Evolutionary conservation across 1,284 basidiomycete genomes (phyloP).

Genomic region (Uromyces viciae-fabae): DNA sequence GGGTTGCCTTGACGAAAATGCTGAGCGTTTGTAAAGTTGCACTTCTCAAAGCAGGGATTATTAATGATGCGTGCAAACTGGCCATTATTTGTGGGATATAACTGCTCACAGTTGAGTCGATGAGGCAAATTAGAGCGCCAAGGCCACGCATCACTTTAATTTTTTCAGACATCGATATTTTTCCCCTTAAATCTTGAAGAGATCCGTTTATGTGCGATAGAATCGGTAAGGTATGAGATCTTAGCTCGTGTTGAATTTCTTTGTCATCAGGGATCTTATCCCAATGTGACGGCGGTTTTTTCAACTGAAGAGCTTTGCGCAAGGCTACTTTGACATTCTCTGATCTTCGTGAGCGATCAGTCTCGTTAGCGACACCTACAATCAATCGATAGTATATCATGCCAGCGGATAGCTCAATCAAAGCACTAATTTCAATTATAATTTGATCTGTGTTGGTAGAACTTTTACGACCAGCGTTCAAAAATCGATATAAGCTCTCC

Average conservation of each 20-base stretch:
- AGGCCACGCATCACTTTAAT: slow-evolving; percentile 37
- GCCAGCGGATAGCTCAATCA: slow-evolving; percentile 15
- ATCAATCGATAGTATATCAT: slow-evolving; percentile 36
- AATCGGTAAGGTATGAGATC: slow-evolving; percentile 23
- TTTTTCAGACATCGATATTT: slow-evolving; percentile 35
- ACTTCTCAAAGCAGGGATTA: slow-evolving; percentile 68
- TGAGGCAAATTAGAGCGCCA: slow-evolving; percentile 31
- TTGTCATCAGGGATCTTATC: slow-evolving; percentile 11
- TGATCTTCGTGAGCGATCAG: background rate
- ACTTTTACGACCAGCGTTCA: slow-evolving; percentile 32
- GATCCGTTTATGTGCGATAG: slow-evolving; percentile 39
- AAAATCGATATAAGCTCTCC: slow-evolving; percentile 13
- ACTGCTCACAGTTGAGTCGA: slow-evolving; percentile 32
- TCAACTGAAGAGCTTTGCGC: slow-evolving; percentile 26
- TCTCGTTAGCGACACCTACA: slow-evolving; percentile 14
- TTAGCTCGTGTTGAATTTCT: slow-evolving; percentile 30
- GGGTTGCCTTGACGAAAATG: slow-evolving; percentile 70
- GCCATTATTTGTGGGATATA: slow-evolving; percentile 74
- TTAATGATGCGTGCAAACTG: slow-evolving; percentile 83
- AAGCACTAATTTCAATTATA: background rate
- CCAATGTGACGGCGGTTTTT: slow-evolving; percentile 3
- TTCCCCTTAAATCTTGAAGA: slow-evolving; percentile 38
- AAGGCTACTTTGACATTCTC: slow-evolving; percentile 4
- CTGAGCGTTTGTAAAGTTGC: slow-evolving; percentile 79
- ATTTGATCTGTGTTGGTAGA: slow-evolving; percentile 1